Evolutionary conservation across 23 red algal species (phyloP).

Genomic region (Gracilaria domingensis): DNA sequence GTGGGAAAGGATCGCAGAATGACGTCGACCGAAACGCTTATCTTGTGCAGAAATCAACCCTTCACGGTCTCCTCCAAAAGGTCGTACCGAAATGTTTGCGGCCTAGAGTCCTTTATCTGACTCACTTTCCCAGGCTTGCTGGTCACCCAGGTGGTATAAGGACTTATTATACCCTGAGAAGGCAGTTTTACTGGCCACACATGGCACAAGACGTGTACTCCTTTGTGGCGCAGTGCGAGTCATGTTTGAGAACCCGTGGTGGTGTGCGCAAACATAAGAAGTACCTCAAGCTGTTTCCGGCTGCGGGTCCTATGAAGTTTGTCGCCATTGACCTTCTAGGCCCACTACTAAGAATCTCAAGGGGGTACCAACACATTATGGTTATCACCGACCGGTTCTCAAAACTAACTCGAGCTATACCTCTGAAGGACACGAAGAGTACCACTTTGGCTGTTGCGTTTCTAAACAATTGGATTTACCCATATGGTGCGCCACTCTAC

Average conservation of each 20-base stretch:
- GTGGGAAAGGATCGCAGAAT: background rate
- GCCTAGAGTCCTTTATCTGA: conserved; percentile 10
- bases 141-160: conserved; percentile 38
- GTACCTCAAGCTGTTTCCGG: conserved; percentile 38
- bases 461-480: conserved; percentile 28
- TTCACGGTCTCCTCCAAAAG: conserved; percentile 32
- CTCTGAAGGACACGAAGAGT: conserved; percentile 27
- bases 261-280: conserved; percentile 23
- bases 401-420: conserved; percentile 27
- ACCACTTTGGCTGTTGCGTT: conserved; percentile 4
- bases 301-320: conserved; percentile 38
- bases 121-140: background rate
- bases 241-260: conserved; percentile 14
- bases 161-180: conserved; percentile 46
- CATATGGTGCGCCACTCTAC: conserved; percentile 27
- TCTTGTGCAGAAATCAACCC: background rate
- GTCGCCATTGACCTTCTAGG: conserved; percentile 44
- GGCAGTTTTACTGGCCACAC: conserved; percentile 56
- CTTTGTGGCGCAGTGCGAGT: conserved; percentile 3
- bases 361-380: conserved; percentile 26
- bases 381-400: conserved; percentile 55
- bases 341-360: conserved; percentile 15
- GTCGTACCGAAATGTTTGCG: conserved; percentile 13
- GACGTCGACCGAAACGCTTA: conserved; percentile 6
- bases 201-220: conserved; percentile 32